These are phyloP conservation scores for Xylaria sp. DNA, from an alignment of 2,329 filamentous ascomycete species.

Conservation along the genomic window DNA sequence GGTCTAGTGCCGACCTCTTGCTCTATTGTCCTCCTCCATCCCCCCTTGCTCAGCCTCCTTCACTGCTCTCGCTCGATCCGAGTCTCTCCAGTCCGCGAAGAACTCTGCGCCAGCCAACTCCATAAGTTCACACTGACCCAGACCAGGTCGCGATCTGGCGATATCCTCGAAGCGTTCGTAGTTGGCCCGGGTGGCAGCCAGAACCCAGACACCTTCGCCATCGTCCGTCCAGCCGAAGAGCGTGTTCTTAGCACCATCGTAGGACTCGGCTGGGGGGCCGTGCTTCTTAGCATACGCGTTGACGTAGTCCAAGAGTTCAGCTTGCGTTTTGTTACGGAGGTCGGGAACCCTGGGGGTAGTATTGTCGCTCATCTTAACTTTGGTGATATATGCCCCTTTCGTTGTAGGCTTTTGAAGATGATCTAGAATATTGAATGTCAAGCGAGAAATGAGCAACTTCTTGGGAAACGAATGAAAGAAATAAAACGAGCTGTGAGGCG, in stretches of 20 bases:
- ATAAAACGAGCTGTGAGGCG: neutral
- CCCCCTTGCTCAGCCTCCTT: neutral
- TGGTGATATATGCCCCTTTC: neutral
- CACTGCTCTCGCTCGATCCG: neutral
- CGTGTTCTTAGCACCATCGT: neutral
- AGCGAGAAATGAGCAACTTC: no score
- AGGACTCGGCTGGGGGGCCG: neutral
- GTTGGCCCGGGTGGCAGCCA: neutral
- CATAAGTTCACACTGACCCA: neutral
- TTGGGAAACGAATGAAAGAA: no score
- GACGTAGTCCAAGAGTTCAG: neutral
- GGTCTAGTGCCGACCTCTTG: neutral
- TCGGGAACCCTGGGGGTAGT: neutral
- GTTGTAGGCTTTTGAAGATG: neutral
- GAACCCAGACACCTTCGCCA: neutral
- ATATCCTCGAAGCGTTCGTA: neutral
- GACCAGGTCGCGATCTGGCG: neutral
- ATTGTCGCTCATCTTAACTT: neutral
- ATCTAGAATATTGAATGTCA: neutral
- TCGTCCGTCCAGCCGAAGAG: neutral
- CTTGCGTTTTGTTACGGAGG: neutral
- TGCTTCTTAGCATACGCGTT: neutral
- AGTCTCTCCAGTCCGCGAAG: neutral
- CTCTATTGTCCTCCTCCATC: neutral
- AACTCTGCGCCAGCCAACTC: neutral